Evolutionary conservation across 371 early-diverging fungal species (phyloP).

Genomic region (Globomyces sp.): DNA sequence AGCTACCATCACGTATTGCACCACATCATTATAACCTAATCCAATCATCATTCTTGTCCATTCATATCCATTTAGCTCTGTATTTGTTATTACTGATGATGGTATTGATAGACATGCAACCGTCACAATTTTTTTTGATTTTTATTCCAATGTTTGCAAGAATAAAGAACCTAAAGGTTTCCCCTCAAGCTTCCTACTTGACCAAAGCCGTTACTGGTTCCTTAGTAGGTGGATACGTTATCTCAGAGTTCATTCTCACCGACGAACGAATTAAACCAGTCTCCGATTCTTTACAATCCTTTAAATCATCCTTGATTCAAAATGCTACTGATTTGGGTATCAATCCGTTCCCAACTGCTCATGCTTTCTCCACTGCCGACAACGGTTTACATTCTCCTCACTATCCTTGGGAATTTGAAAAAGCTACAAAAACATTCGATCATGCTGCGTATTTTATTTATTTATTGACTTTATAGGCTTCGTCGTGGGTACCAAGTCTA

Average conservation of each 20-base stretch:
- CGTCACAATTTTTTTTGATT: too few species aligned
- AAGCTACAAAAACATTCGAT: slow-evolving; percentile 82
- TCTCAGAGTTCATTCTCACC: slow-evolving; percentile 33
- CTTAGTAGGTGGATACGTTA: slow-evolving; percentile 34
- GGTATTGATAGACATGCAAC: too few species aligned
- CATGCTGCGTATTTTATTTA: slow-evolving; percentile 77
- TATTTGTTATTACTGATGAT: too few species aligned
- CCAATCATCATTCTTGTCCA: too few species aligned
- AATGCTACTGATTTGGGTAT: slow-evolving; percentile 34
- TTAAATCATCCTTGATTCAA: slow-evolving; percentile 19
- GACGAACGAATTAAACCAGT: slow-evolving; percentile 34
- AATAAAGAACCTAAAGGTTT: too few species aligned
- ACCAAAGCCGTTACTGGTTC: slow-evolving; percentile 39
- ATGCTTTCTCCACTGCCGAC: slow-evolving; percentile 60
- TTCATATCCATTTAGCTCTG: too few species aligned
- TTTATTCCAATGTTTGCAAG: too few species aligned
- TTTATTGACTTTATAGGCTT: slow-evolving; percentile 54
- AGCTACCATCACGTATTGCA: too few species aligned
- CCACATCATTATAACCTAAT: too few species aligned
- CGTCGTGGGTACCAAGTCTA: slow-evolving; percentile 98
- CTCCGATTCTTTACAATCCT: slow-evolving; percentile 19
- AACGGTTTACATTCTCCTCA: slow-evolving; percentile 90
- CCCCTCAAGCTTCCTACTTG: too few species aligned
- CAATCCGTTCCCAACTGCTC: slow-evolving; percentile 28
- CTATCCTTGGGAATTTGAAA: slow-evolving; percentile 86